Percentiles rank a stretch among this genome's conserved stretches.
Conservation (phyloP, 441 rosid genomes). For the Isatis lusitanica region DNA sequence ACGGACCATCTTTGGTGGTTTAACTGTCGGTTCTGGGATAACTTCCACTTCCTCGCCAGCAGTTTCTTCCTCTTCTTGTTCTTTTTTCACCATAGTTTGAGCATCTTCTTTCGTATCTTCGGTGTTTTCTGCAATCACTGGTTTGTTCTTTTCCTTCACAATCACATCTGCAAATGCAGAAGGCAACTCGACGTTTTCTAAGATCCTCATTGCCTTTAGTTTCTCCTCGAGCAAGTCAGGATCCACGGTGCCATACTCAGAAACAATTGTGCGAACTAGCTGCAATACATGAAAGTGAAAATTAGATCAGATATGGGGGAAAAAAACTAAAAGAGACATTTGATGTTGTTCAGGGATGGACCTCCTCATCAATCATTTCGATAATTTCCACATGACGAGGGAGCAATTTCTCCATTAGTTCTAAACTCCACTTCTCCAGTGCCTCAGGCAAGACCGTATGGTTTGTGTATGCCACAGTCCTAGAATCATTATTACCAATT, state of each 20-base stretch:
- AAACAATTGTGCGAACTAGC: constrained; percentile 70
- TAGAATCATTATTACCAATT: constrained; percentile 25
- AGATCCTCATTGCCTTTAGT: constrained; percentile 83
- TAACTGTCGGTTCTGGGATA: constrained; percentile 40
- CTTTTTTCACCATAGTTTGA: constrained; percentile 31
- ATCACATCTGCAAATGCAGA: constrained; percentile 62
- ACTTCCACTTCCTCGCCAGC: constrained; percentile 39
- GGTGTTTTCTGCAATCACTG: constrained; percentile 36
- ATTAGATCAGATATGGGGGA: not conserved
- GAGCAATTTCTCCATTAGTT: constrained; percentile 78
- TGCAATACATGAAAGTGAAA: constrained; percentile 38
- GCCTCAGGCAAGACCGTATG: constrained; percentile 98
- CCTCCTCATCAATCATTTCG: constrained; percentile 94
- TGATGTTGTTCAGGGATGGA: constrained; percentile 36
- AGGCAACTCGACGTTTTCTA: constrained; percentile 90
- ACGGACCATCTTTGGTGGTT: constrained; percentile 74
- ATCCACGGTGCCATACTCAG: constrained; percentile 69
- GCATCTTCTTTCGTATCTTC: constrained; percentile 40
- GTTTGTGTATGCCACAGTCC: constrained; percentile 96
- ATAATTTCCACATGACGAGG: constrained; percentile 94
- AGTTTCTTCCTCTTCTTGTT: constrained; percentile 39
- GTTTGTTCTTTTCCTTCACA: constrained; percentile 49
- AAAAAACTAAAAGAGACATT: constrained; percentile 7
- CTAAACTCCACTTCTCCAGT: constrained; percentile 96
- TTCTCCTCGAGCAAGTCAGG: constrained; percentile 57